Evolutionary conservation across 208 protist genomes (phyloP).

Genomic region (Trypanosoma theileri): DNA sequence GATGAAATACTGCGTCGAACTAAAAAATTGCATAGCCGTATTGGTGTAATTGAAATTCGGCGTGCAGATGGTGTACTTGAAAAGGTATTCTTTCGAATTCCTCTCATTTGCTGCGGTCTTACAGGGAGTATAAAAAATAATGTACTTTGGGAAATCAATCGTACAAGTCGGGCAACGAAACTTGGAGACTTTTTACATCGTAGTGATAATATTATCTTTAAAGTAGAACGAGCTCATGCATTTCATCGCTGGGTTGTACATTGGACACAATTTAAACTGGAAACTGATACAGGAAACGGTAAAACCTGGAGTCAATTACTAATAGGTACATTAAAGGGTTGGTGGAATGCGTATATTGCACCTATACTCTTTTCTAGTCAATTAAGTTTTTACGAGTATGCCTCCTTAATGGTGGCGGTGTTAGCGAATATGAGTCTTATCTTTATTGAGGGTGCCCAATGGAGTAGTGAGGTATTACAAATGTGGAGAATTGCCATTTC

Average conservation of each 20-base stretch:
- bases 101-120: conserved; percentile 60
- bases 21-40: conserved; percentile 34
- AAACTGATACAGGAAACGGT: not conserved
- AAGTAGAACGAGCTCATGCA: conserved; percentile 62
- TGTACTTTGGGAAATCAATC: conserved; percentile 75
- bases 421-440: conserved; percentile 64
- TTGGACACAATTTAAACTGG: conserved; percentile 46
- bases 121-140: conserved; percentile 63
- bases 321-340: conserved; percentile 13
- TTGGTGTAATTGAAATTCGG: conserved; percentile 76
- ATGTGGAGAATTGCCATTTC: conserved; percentile 17
- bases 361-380: conserved; percentile 45
- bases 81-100: conserved; percentile 84
- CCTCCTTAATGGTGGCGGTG: conserved; percentile 56
- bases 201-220: conserved; percentile 81
- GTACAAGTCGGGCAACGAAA: conserved; percentile 71
- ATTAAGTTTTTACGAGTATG: conserved; percentile 51
- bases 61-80: conserved; percentile 66
- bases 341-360: conserved; percentile 65
- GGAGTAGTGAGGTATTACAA: not conserved
- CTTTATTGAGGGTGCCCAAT: conserved; percentile 34
- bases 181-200: conserved; percentile 82
- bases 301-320: too few species aligned
- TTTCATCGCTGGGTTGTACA: conserved; percentile 42
- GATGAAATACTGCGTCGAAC: conserved; percentile 45